phyloP scores from a whole-genome alignment of 2,329 filamentous ascomycete species.

The Exophiala viscosa region DNA sequence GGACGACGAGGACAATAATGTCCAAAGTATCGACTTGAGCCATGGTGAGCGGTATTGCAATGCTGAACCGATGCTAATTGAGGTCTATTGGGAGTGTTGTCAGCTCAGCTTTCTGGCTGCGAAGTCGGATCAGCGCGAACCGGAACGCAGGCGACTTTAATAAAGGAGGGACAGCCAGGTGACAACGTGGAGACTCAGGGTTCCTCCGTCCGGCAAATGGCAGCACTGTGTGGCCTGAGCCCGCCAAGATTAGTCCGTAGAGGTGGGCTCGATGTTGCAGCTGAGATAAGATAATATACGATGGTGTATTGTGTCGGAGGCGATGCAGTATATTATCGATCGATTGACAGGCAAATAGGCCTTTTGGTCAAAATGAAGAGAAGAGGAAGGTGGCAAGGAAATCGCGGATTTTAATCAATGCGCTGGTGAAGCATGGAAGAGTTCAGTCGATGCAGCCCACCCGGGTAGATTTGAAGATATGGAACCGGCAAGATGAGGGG shows the following conservation, averaged over 20 bases:
- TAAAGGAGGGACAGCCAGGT: slow-evolving; percentile 8
- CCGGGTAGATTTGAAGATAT: not conserved
- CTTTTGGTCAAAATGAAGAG: not conserved
- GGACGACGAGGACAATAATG: slow-evolving; percentile 79
- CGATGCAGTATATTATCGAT: not conserved
- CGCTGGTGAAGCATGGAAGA: no score
- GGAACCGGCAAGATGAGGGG: not conserved
- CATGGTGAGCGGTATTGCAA: slow-evolving; percentile 54
- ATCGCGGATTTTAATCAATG: not conserved
- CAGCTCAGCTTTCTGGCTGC: not conserved
- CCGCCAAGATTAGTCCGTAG: slow-evolving; percentile 17
- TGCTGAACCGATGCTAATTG: not conserved
- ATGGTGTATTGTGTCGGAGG: not conserved
- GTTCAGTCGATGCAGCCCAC: no score
- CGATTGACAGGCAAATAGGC: no score
- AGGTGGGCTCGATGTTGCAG: slow-evolving; percentile 1
- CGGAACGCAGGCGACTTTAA: slow-evolving; percentile 1
- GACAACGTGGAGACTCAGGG: slow-evolving; percentile 17
- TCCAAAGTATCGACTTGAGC: slow-evolving; percentile 95
- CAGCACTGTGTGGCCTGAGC: slow-evolving; percentile 23
- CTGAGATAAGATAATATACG: not conserved
- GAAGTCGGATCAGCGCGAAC: not conserved
- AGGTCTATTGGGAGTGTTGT: slow-evolving; percentile 1
- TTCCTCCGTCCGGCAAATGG: slow-evolving; percentile 3
- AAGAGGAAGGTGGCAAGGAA: not conserved